These are phyloP conservation scores for Yamadazyma philogaea DNA, from an alignment of 805 yeast species.

Conservation along the genomic window DNA sequence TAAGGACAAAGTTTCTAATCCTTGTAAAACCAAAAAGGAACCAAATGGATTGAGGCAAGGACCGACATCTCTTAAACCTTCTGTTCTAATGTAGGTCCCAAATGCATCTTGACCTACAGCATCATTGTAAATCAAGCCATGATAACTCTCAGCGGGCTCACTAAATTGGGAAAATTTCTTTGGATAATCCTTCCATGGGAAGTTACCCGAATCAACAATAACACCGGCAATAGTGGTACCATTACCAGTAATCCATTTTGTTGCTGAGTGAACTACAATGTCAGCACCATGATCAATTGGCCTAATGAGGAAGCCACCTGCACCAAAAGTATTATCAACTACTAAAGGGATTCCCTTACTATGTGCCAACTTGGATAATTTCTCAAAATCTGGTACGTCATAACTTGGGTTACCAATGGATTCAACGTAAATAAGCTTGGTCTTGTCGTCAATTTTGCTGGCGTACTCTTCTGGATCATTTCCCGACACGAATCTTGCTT, in stretches of 20 bases:
- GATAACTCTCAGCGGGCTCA: constrained; percentile 89
- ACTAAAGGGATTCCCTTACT: constrained; percentile 85
- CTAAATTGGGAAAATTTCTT: constrained; percentile 89
- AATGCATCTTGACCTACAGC: constrained; percentile 74
- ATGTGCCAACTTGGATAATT: constrained; percentile 72
- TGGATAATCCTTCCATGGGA: constrained; percentile 85
- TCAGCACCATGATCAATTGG: constrained; percentile 92
- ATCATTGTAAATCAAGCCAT: constrained; percentile 79
- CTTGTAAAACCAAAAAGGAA: constrained; percentile 81
- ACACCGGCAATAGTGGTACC: constrained; percentile 95
- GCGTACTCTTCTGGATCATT: constrained; percentile 74
- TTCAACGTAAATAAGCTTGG: constrained; percentile 88
- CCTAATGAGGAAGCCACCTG: constrained; percentile 83
- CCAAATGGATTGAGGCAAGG: constrained; percentile 87
- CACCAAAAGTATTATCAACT: constrained; percentile 95
- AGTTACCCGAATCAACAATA: constrained; percentile 85
- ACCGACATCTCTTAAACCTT: constrained; percentile 88
- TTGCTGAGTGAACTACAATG: constrained; percentile 89
- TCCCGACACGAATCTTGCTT: constrained; percentile 80
- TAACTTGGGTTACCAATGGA: constrained; percentile 91
- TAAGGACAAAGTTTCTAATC: constrained; percentile 89
- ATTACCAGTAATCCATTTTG: constrained; percentile 98
- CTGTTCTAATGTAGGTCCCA: constrained; percentile 77
- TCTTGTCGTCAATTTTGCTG: constrained; percentile 70
- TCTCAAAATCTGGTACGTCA: constrained; percentile 88